Evolutionary conservation across 345 rosid species (phyloP), one percentile per base, ranked within the genome.

Genomic region (Arabis alpina): DNA sequence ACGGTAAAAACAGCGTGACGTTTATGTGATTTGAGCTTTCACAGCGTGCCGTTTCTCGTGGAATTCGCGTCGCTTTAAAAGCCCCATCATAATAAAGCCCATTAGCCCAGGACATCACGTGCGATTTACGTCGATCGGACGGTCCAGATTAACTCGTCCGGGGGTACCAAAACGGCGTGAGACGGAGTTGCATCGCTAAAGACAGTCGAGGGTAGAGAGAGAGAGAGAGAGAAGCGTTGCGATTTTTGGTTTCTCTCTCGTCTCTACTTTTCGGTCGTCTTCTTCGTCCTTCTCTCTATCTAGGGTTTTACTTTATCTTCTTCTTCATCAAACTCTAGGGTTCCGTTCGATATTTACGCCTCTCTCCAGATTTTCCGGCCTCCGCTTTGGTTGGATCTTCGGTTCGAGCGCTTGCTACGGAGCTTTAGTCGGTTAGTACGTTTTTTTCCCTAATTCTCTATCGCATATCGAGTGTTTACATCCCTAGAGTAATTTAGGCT

Each of bases 31-130:
- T 4, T 54, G 36, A 16, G 58, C 60, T 30, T 50, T 51, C 25
- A 52, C 53, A 70, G 51, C 58, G 42, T 37, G 74, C 66, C 66
- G 74, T 57, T 61, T 57, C 37, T 66, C 4, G 15, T 27, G 7
- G 28, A n/a, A n/a, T n/a, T 49, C 57, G 28, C 8, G 10, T 61
- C 4, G 2, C 7, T 4, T 28, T 15, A 48, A 3, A 13, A 64
- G 71, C 71, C 70, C 70, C 39, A 25, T 64, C 0, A 54, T 8
- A 28, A 12, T 28, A 27, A 53, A 28, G 16, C 39, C 37, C 36
- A 52, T 25, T 2, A 34, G 44, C 55, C 55, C 45, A 51, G 2
- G 39, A 54, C 23, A 19, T 19, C 23, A 19, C 23, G 23, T 19
- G 23, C 23, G 23, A 19, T 19, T 19, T 19, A 19, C 0, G 23